Evolutionary conservation across 1,284 basidiomycete genomes (phyloP).

Genomic region (Tylopilus sp.): DNA sequence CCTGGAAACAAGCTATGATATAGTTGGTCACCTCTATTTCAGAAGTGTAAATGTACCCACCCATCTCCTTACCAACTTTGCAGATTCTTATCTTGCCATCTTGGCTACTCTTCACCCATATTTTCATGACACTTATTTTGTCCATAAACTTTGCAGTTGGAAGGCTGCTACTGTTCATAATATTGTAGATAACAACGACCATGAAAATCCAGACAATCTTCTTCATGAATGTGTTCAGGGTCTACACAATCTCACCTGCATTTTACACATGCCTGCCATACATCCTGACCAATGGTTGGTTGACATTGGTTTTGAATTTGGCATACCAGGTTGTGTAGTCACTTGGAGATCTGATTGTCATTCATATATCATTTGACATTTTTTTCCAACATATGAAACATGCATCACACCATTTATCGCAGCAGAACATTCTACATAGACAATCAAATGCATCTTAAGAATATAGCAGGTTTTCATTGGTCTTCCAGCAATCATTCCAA

Average conservation of each 20-base stretch:
- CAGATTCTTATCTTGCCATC: not conserved
- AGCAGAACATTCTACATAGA: not conserved
- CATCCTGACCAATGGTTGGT: not conserved
- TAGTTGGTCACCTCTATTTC: too few species aligned
- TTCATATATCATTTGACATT: not conserved
- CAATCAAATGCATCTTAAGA: constrained; percentile 9
- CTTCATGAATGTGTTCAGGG: not conserved
- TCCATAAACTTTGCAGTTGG: not conserved
- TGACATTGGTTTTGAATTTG: not conserved
- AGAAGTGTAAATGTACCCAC: not conserved
- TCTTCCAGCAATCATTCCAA: not conserved
- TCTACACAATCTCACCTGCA: not conserved
- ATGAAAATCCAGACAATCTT: not conserved
- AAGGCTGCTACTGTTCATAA: not conserved
- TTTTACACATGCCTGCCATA: not conserved
- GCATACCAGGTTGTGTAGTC: not conserved
- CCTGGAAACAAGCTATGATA: too few species aligned
- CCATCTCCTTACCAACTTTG: not conserved
- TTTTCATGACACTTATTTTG: not conserved
- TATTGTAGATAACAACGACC: not conserved
- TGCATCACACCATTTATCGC: not conserved
- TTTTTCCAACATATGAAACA: not conserved
- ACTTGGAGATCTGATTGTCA: not conserved
- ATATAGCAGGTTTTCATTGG: constrained; percentile 8
- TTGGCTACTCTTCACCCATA: not conserved